Conservation (phyloP, 2,329 filamentous ascomycete species). For the Ophiostoma ips region DNA sequence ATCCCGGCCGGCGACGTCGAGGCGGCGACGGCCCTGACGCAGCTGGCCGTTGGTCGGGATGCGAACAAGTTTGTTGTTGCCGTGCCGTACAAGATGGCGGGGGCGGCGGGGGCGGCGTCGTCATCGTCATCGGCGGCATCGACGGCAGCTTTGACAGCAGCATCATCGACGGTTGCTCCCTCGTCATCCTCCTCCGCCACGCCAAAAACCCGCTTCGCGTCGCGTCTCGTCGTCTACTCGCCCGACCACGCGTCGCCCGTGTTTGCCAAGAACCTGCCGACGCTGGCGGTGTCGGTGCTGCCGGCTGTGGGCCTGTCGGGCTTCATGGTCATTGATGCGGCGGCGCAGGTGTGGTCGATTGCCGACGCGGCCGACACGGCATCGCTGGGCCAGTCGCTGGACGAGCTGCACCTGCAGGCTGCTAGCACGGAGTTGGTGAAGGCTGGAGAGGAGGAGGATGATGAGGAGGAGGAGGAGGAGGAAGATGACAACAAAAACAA, state of each 20-base stretch:
- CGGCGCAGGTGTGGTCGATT: constrained; percentile 55
- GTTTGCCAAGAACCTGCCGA: constrained; percentile 40
- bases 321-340: constrained; percentile 63
- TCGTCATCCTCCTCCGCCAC: neutral
- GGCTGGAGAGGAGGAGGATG: constrained; percentile 16
- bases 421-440: constrained; percentile 23
- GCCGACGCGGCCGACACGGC: constrained; percentile 44
- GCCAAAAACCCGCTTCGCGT: constrained; percentile 22
- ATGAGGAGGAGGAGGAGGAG: constrained; percentile 12
- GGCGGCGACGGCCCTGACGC: constrained; percentile 31
- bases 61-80: constrained; percentile 54
- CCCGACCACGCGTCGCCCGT: constrained; percentile 41
- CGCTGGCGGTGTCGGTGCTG: constrained; percentile 52
- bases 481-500: neutral
- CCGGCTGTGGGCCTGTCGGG: constrained; percentile 51
- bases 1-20: constrained; percentile 17
- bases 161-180: neutral
- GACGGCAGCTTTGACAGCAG: neutral
- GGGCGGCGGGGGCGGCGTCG: neutral
- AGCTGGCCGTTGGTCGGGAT: constrained; percentile 56
- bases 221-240: constrained; percentile 53
- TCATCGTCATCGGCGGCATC: neutral
- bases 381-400: constrained; percentile 39
- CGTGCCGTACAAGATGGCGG: constrained; percentile 23
- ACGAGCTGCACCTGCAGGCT: constrained; percentile 33